Evolutionary conservation across 257 asterid genomes (phyloP).

Genomic region (Gentiana macrophylla): DNA sequence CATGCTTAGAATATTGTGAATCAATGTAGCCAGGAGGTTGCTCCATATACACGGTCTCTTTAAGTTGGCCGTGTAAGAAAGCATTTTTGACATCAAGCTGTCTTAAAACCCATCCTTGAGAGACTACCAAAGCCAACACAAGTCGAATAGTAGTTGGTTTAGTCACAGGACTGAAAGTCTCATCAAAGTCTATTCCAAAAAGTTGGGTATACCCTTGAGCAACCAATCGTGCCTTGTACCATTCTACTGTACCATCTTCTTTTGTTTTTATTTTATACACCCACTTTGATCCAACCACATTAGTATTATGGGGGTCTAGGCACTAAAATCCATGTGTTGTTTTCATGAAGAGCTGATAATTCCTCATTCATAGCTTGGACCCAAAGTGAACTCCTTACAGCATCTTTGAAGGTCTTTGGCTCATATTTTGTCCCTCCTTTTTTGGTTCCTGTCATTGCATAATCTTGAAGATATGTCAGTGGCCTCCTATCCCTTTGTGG

Average conservation of each 20-base stretch:
- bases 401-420: too few relatives aligned
- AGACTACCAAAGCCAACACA: background rate
- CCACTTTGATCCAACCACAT: background rate
- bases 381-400: conserved; percentile 4
- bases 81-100: too few relatives aligned
- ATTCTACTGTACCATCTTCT: background rate
- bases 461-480: too few relatives aligned
- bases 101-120: too few relatives aligned
- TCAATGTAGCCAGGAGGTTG: too few relatives aligned
- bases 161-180: background rate
- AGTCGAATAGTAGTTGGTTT: background rate
- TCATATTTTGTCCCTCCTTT: too few relatives aligned
- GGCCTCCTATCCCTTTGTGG: too few relatives aligned
- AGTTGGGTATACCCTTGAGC: background rate
- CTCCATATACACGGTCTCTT: too few relatives aligned
- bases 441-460: too few relatives aligned
- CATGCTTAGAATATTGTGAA: too few relatives aligned
- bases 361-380: conserved; percentile 30
- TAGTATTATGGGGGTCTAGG: background rate
- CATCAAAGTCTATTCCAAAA: background rate
- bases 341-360: background rate
- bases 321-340: background rate
- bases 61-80: too few relatives aligned
- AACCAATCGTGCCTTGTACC: background rate
- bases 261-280: background rate